phyloP scores from a whole-genome alignment of 148 eudicot genomes.

The Nyssa sinensis region DNA sequence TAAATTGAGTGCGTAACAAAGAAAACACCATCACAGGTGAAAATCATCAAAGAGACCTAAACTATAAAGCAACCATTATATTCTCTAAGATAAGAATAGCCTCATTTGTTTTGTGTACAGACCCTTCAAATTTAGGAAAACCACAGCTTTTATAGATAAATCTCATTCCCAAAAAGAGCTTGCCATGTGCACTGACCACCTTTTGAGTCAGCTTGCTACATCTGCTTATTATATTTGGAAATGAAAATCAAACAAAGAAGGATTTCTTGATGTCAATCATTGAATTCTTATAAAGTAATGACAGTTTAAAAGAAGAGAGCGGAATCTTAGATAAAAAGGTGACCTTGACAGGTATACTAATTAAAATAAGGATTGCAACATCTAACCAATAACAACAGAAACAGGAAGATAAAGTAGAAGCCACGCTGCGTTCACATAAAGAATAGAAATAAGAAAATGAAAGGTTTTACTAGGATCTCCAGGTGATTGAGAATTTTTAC shows the following conservation, averaged over 20 bases:
- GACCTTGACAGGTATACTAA: slow-evolving; percentile 6
- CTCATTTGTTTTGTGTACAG: not conserved
- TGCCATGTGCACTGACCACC: slow-evolving; percentile 36
- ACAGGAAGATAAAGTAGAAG: slow-evolving; percentile 18
- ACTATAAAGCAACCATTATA: not conserved
- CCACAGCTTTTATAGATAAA: slow-evolving; percentile 15
- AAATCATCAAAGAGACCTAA: not conserved
- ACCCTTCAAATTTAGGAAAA: slow-evolving; percentile 21
- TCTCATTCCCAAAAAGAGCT: slow-evolving; percentile 24
- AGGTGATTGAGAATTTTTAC: slow-evolving; percentile 17
- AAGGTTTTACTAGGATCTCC: not conserved
- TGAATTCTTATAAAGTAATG: not conserved
- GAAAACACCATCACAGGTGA: not conserved
- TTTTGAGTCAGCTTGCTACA: slow-evolving; percentile 27
- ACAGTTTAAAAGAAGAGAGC: slow-evolving; percentile 14
- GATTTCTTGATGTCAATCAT: slow-evolving; percentile 17
- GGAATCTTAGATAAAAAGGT: slow-evolving; percentile 11
- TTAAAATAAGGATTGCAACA: slow-evolving; percentile 21
- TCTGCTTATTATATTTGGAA: slow-evolving; percentile 9
- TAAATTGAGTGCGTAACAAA: not conserved
- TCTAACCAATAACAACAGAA: slow-evolving; percentile 16
- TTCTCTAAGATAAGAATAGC: not conserved
- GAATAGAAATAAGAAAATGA: slow-evolving; percentile 5
- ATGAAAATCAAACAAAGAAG: slow-evolving; percentile 16
- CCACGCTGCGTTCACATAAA: slow-evolving; percentile 11